Conservation (phyloP, 2,329 filamentous ascomycete species). For the Tolypocladium album region DNA sequence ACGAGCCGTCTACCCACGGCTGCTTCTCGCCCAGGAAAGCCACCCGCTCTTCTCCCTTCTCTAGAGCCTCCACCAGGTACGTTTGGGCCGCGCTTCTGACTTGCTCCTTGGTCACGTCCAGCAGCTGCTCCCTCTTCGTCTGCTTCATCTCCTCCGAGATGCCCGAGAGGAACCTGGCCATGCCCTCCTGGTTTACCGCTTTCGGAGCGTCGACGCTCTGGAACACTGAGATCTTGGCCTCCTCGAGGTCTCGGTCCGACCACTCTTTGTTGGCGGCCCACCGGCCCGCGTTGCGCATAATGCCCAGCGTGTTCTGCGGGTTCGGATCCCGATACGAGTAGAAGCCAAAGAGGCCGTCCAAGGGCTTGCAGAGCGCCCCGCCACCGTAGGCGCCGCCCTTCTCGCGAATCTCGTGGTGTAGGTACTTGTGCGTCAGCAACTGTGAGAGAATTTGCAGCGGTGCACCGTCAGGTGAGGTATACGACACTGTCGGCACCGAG, state of each 20-base stretch:
- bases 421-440: conserved; percentile 87
- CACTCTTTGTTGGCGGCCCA: conserved; percentile 78
- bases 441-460: conserved; percentile 82
- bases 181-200: conserved; percentile 79
- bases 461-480: conserved; percentile 63
- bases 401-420: conserved; percentile 95
- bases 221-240: conserved; percentile 93
- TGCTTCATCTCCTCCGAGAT: conserved; percentile 87
- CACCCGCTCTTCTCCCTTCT: conserved; percentile 48
- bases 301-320: conserved; percentile 73
- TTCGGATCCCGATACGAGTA: conserved; percentile 97
- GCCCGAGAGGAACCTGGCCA: conserved; percentile 74
- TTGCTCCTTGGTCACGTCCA: conserved; percentile 75
- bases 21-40: conserved; percentile 78
- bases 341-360: conserved; percentile 84
- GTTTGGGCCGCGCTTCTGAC: conserved; percentile 72
- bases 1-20: conserved; percentile 62
- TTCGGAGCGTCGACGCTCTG: conserved; percentile 82
- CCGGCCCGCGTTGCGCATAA: conserved; percentile 71
- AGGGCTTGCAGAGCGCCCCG: conserved; percentile 68
- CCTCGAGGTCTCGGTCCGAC: conserved; percentile 78
- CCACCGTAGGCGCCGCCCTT: conserved; percentile 96
- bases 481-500: conserved; percentile 73
- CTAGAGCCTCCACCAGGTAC: conserved; percentile 62
- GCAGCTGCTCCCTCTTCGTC: conserved; percentile 65